Evolutionary conservation across 2,329 filamentous ascomycete species (phyloP).

Genomic region (Beauveria scarabaeidicola): DNA sequence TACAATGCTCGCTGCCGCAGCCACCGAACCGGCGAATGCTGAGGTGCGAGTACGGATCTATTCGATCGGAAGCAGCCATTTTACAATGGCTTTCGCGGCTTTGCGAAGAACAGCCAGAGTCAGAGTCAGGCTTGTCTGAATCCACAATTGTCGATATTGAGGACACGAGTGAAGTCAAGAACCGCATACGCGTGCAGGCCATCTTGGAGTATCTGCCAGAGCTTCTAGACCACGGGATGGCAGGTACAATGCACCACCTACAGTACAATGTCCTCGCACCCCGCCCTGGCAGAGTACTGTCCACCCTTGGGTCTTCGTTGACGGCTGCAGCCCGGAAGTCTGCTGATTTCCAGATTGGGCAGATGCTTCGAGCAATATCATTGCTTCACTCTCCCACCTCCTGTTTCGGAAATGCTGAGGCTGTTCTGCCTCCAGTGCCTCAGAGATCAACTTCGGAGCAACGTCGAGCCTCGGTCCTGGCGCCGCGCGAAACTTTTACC

Average conservation of each 20-base stretch:
- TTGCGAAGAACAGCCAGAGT: background rate
- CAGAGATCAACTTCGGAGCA: background rate
- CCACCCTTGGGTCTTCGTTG: slow-evolving; percentile 26
- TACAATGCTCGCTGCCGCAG: slow-evolving; percentile 37
- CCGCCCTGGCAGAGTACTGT: slow-evolving; percentile 29
- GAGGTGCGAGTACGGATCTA: slow-evolving; percentile 36
- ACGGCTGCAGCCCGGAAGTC: slow-evolving; percentile 25
- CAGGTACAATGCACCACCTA: slow-evolving; percentile 21
- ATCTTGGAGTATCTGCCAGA: slow-evolving; percentile 15
- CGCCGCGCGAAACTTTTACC: background rate
- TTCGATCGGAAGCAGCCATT: slow-evolving; percentile 36
- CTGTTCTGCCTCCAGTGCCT: slow-evolving; percentile 18
- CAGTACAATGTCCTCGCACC: slow-evolving; percentile 37
- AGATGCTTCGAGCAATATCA: slow-evolving; percentile 36
- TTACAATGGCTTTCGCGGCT: slow-evolving; percentile 35
- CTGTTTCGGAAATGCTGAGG: slow-evolving; percentile 35
- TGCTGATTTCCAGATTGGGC: slow-evolving; percentile 40
- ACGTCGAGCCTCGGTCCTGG: background rate
- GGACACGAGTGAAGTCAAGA: background rate
- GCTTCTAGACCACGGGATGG: slow-evolving; percentile 24
- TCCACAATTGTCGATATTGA: background rate
- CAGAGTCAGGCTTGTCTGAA: background rate
- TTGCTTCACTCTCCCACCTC: slow-evolving; percentile 35
- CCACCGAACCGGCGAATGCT: slow-evolving; percentile 34
- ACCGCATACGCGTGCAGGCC: background rate